These are phyloP conservation scores for Mucor lusitanicus DNA, from an alignment of 371 early-diverging fungal genomes.

Conservation along the genomic window DNA sequence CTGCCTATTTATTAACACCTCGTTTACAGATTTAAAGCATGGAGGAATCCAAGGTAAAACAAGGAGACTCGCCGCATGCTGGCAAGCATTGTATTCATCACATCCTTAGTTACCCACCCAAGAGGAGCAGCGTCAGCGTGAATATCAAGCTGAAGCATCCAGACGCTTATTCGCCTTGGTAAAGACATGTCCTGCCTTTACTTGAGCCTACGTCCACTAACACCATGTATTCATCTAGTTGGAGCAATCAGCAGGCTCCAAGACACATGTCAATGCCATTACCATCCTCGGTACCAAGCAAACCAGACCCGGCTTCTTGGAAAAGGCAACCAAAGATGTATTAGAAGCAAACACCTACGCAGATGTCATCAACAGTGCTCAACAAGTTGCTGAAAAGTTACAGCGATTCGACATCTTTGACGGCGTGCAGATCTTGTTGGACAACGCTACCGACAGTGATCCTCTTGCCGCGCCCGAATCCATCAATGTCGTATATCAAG, in stretches of 20 bases:
- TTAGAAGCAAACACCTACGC: constrained; percentile 62
- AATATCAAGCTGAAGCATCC: constrained; percentile 28
- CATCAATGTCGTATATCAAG: constrained; percentile 69
- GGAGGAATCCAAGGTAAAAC: constrained; percentile 8
- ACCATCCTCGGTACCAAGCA: constrained; percentile 45
- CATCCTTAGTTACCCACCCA: constrained; percentile 7
- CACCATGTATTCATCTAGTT: constrained; percentile 16
- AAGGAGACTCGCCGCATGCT: background rate
- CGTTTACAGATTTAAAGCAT: background rate
- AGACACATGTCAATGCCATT: constrained; percentile 56
- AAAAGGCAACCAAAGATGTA: constrained; percentile 38
- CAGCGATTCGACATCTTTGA: constrained; percentile 73
- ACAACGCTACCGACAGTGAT: constrained; percentile 56
- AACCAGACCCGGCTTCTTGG: constrained; percentile 53
- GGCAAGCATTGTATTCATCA: background rate
- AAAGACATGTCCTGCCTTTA: background rate
- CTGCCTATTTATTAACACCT: background rate
- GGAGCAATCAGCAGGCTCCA: constrained; percentile 35
- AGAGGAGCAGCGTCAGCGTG: constrained; percentile 10
- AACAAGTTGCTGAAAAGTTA: constrained; percentile 65
- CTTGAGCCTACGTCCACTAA: background rate
- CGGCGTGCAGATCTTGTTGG: constrained; percentile 67
- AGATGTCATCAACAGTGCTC: constrained; percentile 64
- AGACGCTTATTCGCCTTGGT: constrained; percentile 38
- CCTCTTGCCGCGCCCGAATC: constrained; percentile 52